phyloP scores from a whole-genome alignment of 306 rosid species.

The Casuarina equisetifolia region DNA sequence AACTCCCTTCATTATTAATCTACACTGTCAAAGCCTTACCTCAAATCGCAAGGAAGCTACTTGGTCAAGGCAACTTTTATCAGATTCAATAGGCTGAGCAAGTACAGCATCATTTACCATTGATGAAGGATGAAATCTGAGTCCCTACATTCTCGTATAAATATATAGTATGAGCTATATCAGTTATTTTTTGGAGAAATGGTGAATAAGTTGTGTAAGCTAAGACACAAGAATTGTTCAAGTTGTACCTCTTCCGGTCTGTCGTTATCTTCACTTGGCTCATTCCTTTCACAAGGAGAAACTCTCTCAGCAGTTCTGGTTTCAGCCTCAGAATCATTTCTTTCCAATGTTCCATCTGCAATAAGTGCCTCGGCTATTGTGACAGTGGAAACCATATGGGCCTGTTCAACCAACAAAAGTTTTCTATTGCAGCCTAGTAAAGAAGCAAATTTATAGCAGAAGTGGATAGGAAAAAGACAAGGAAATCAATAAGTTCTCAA shows the following conservation, averaged over 20 bases:
- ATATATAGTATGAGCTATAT: constrained; percentile 11
- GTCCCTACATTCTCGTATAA: constrained; percentile 46
- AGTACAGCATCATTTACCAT: constrained; percentile 36
- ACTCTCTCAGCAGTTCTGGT: constrained; percentile 25
- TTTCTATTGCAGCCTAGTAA: constrained; percentile 1
- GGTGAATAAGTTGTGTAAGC: constrained; percentile 15
- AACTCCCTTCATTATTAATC: neutral
- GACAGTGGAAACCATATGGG: constrained; percentile 31
- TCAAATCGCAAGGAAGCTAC: constrained; percentile 74
- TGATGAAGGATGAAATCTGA: constrained; percentile 25
- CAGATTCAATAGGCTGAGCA: constrained; percentile 37
- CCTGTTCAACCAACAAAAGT: constrained; percentile 48
- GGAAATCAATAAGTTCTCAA: neutral
- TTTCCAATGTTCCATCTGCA: constrained; percentile 39
- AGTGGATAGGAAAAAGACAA: neutral
- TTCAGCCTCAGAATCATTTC: constrained; percentile 31
- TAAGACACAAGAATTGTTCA: constrained; percentile 14
- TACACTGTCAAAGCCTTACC: constrained; percentile 37
- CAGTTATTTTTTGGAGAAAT: neutral
- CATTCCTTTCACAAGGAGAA: constrained; percentile 19
- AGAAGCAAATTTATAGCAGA: neutral
- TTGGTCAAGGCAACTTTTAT: constrained; percentile 35
- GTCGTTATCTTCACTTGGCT: constrained; percentile 30
- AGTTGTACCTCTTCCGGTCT: constrained; percentile 36
- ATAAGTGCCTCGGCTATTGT: constrained; percentile 30